Evolutionary conservation across 768 basidiomycete genomes (phyloP).

Genomic region (Lactarius pseudohatsudake): DNA sequence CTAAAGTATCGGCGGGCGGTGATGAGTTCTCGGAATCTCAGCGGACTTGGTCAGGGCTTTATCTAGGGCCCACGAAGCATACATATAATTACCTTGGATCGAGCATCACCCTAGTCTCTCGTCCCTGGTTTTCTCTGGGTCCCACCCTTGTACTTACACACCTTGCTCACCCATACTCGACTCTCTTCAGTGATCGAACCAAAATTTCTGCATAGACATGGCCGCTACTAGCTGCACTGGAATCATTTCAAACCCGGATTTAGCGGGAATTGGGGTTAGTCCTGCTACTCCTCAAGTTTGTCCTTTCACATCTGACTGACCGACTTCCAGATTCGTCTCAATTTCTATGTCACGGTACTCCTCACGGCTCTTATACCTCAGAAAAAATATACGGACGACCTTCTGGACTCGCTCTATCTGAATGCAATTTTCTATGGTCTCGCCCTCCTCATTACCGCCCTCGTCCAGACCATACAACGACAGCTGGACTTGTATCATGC

Average conservation of each 20-base stretch:
- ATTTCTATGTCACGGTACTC: background rate
- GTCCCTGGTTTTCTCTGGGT: no score
- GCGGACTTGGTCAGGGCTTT: no score
- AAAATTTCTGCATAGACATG: background rate
- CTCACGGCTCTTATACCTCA: background rate
- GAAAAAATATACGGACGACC: background rate
- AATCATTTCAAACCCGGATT: constrained; percentile 3
- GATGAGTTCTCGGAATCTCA: no score
- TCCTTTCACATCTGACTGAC: background rate
- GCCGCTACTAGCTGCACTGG: background rate
- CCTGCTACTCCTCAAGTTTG: background rate
- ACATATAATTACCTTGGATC: no score
- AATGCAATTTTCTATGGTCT: background rate
- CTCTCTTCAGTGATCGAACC: no score
- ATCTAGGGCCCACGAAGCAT: no score
- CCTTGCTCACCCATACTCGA: no score
- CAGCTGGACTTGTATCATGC: constrained; percentile 6
- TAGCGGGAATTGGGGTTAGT: constrained; percentile 4
- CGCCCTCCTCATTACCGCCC: background rate
- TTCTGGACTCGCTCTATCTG: background rate
- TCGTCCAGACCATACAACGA: constrained; percentile 2
- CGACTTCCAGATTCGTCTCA: background rate
- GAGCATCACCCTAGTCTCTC: no score
- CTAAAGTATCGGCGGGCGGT: no score
- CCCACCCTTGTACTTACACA: no score